Evolutionary conservation across 2,329 filamentous ascomycete genomes (phyloP).

Genomic region (Arachnomyces sp.): DNA sequence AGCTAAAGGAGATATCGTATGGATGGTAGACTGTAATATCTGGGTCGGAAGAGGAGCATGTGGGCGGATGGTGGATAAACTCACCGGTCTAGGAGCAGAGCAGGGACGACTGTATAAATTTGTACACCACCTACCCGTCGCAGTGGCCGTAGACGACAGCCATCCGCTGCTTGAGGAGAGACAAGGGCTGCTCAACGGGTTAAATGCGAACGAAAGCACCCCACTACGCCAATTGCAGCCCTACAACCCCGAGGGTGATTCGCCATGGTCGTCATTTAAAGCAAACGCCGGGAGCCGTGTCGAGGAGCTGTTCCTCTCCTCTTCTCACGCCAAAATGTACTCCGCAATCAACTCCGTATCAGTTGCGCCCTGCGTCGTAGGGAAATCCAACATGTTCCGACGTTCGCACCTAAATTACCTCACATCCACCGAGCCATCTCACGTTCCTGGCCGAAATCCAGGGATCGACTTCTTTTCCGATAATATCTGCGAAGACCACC

Average conservation of each 20-base stretch:
- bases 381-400: slow-evolving; percentile 98
- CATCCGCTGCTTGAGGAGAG: slow-evolving; percentile 19
- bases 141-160: slow-evolving; percentile 57
- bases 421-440: slow-evolving; percentile 45
- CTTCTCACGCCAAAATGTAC: slow-evolving; percentile 94
- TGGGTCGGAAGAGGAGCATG: slow-evolving; percentile 76
- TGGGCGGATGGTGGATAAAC: slow-evolving; percentile 79
- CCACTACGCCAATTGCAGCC: neutral
- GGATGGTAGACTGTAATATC: slow-evolving; percentile 94
- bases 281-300: slow-evolving; percentile 65
- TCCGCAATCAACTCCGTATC: slow-evolving; percentile 89
- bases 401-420: slow-evolving; percentile 77
- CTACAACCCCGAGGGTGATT: too few relatives aligned
- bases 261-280: slow-evolving; percentile 13
- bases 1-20: slow-evolving; percentile 77
- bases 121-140: slow-evolving; percentile 85
- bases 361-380: slow-evolving; percentile 85
- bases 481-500: slow-evolving; percentile 95
- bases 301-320: slow-evolving; percentile 91
- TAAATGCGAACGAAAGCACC: slow-evolving; percentile 8
- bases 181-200: slow-evolving; percentile 20
- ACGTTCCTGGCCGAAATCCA: slow-evolving; percentile 37
- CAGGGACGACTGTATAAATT: slow-evolving; percentile 62
- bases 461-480: slow-evolving; percentile 91
- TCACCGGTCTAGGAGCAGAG: slow-evolving; percentile 57